Percentiles rank a stretch among this genome's conserved stretches.
phyloP scores from a whole-genome alignment of 345 rosid species.

The Euclidium syriacum region DNA sequence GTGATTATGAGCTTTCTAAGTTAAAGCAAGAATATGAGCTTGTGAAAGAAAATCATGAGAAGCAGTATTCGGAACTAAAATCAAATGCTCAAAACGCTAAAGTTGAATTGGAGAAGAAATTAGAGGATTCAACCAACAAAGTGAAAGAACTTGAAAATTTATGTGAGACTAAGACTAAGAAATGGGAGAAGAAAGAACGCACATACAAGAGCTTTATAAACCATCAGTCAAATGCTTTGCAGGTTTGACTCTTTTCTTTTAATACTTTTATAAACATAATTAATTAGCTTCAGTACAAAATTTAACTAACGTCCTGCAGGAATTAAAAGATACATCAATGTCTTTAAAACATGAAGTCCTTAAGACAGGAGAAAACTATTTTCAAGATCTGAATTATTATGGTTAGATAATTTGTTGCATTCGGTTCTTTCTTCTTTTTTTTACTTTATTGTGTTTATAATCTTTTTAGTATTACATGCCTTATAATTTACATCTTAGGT shows the following conservation, averaged over 20 bases:
- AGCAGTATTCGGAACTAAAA: constrained; percentile 42
- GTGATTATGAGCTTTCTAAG: constrained; percentile 43
- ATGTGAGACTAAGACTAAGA: constrained; percentile 49
- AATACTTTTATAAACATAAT: constrained; percentile 3
- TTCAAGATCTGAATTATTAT: constrained; percentile 49
- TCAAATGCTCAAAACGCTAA: constrained; percentile 40
- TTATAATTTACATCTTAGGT: constrained; percentile 33
- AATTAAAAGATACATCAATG: constrained; percentile 50
- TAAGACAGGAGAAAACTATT: constrained; percentile 46
- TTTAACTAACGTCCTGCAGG: constrained; percentile 34
- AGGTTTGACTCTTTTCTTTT: constrained; percentile 39
- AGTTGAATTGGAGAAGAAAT: constrained; percentile 44
- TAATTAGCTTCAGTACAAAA: neutral
- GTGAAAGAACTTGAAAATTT: constrained; percentile 62
- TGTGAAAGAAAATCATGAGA: constrained; percentile 43
- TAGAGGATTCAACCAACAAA: constrained; percentile 49
- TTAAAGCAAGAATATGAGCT: constrained; percentile 53
- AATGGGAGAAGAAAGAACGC: constrained; percentile 65
- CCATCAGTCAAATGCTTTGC: constrained; percentile 44
- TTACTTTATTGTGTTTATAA: constrained; percentile 1
- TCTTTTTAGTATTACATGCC: constrained; percentile 3
- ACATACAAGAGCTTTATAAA: constrained; percentile 49
- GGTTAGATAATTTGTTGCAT: constrained; percentile 37
- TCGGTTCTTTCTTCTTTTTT: neutral
- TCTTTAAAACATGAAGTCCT: constrained; percentile 58